Percentiles rank a stretch among this genome's conserved stretches.
phyloP scores from a whole-genome alignment of 2,329 filamentous ascomycete species.

The Chaetomium globosum region DNA sequence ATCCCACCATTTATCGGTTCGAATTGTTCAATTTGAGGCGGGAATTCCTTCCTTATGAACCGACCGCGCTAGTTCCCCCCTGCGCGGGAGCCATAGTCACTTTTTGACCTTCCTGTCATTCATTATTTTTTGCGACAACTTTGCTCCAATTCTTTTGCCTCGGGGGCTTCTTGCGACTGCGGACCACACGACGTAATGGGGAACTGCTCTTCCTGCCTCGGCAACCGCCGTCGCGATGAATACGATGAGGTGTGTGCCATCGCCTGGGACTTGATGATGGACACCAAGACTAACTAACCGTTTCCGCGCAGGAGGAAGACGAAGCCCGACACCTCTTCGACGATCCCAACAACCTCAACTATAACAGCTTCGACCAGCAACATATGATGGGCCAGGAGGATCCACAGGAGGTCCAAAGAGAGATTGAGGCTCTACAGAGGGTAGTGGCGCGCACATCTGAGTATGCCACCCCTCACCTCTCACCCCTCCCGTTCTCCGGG shows the following conservation, averaged over 20 bases:
- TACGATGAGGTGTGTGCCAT: constrained; percentile 56
- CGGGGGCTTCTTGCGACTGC: neutral
- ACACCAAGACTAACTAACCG: neutral
- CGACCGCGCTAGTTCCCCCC: constrained; percentile 33
- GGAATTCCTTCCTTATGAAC: constrained; percentile 36
- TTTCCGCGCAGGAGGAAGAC: constrained; percentile 52
- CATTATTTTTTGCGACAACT: neutral
- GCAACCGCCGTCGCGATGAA: constrained; percentile 53
- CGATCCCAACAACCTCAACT: constrained; percentile 60
- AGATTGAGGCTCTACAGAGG: constrained; percentile 65
- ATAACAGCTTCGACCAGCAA: constrained; percentile 65
- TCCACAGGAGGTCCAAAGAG: constrained; percentile 63
- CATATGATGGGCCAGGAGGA: constrained; percentile 59
- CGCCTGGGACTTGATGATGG: neutral
- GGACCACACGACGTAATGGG: constrained; percentile 53
- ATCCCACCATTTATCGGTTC: constrained; percentile 7
- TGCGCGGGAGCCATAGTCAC: constrained; percentile 24
- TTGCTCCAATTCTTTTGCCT: too few species aligned
- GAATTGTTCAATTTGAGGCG: neutral
- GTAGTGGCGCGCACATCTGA: constrained; percentile 67
- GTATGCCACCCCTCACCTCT: constrained; percentile 46
- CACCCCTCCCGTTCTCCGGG: constrained; percentile 10
- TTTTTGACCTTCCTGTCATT: constrained; percentile 11
- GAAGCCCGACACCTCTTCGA: constrained; percentile 63
- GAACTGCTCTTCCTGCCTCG: constrained; percentile 63